Conservation (phyloP, 768 basidiomycete genomes). For the Leccinum truebloodii region DNA sequence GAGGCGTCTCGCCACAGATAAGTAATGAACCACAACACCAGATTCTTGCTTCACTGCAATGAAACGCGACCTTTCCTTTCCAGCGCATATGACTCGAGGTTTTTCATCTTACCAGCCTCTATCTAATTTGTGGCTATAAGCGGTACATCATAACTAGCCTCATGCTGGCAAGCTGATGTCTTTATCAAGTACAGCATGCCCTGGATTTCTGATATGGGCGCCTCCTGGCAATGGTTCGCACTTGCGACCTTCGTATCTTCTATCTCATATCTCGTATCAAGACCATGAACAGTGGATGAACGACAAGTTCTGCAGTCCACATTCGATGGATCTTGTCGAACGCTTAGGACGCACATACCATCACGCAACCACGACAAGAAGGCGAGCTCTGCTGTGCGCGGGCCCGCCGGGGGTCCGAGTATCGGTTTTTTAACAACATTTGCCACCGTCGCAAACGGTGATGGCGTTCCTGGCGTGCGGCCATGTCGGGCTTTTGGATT, state of each 20-base stretch:
- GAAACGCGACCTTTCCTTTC: neutral
- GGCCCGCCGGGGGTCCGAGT: conserved; percentile 6
- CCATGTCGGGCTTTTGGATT: neutral
- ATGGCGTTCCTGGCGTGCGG: conserved; percentile 6
- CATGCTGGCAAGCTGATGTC: neutral
- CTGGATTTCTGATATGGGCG: conserved; percentile 3
- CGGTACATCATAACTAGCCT: neutral
- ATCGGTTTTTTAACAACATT: conserved; percentile 2
- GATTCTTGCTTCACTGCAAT: conserved; percentile 5
- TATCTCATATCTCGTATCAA: conserved; percentile 5
- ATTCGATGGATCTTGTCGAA: conserved; percentile 3
- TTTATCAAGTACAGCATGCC: conserved; percentile 18
- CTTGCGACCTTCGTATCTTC: neutral
- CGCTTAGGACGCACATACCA: neutral
- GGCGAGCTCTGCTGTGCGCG: neutral
- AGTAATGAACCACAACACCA: neutral
- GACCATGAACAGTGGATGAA: neutral
- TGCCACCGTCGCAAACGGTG: conserved; percentile 1
- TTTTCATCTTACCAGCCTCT: neutral
- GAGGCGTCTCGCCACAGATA: conserved; percentile 17
- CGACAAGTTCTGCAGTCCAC: conserved; percentile 7
- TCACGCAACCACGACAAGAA: neutral
- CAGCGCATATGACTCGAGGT: conserved; percentile 2
- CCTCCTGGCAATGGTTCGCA: neutral
- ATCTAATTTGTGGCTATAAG: conserved; percentile 4